Evolutionary conservation across 352 stramenopile genomes (phyloP).

Genomic region (Pythium vanterpoolii): DNA sequence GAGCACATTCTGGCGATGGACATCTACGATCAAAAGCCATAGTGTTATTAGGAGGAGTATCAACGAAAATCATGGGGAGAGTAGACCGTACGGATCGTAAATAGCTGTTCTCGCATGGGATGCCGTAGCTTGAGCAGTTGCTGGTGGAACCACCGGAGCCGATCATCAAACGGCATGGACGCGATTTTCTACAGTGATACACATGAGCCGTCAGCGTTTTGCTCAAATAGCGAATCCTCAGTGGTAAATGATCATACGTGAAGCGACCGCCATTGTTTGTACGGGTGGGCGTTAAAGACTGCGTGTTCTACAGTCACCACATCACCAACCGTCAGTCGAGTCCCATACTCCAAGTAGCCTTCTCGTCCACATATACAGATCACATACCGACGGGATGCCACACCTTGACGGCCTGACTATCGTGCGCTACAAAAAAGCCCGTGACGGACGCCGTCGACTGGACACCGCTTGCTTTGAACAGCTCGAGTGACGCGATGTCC

Average conservation of each 20-base stretch:
- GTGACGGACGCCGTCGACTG: not conserved
- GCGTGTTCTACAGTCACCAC: not conserved
- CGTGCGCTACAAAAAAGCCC: conserved; percentile 10
- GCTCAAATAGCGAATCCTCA: not conserved
- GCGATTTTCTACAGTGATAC: conserved; percentile 2
- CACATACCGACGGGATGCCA: conserved; percentile 13
- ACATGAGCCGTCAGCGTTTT: not conserved
- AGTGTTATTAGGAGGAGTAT: not conserved
- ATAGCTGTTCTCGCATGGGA: conserved; percentile 47
- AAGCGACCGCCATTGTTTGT: conserved; percentile 18
- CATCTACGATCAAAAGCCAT: conserved; percentile 27
- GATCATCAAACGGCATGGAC: conserved; percentile 46
- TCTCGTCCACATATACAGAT: too few species aligned
- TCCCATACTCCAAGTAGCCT: too few species aligned
- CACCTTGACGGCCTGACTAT: not conserved
- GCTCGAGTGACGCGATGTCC: not conserved
- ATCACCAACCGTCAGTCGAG: not conserved
- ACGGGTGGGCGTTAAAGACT: not conserved
- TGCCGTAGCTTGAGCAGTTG: conserved; percentile 56
- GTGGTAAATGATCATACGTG: not conserved
- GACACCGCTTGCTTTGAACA: not conserved
- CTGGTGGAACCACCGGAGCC: conserved; percentile 67
- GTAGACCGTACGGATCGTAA: conserved; percentile 57
- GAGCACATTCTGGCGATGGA: conserved; percentile 64
- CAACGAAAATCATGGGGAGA: not conserved